Evolutionary conservation across 192 early-diverging fungal species (phyloP).

Genomic region (Mortierella antarctica): DNA sequence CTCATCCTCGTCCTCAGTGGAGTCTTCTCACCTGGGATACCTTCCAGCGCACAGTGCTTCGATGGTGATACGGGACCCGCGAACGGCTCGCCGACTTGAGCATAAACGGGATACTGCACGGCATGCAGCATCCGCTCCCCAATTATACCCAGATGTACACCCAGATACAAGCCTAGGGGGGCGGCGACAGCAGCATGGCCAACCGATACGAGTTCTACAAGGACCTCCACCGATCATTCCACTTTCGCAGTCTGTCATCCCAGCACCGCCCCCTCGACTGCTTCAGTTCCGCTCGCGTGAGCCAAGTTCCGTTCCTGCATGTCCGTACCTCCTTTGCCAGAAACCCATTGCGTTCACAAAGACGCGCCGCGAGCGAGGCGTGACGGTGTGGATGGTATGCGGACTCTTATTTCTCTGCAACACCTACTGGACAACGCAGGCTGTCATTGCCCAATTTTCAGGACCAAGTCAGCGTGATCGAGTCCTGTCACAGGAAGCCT

Average conservation of each 20-base stretch:
- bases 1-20: constrained; percentile 1
- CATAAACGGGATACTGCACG: constrained; percentile 25
- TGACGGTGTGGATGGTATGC: constrained; percentile 44
- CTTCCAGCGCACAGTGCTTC: background rate
- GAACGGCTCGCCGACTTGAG: constrained; percentile 21
- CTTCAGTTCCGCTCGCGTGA: constrained; percentile 39
- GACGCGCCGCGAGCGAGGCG: constrained; percentile 43
- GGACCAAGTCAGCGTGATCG: constrained; percentile 3
- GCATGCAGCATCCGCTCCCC: constrained; percentile 22
- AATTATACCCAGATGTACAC: constrained; percentile 7
- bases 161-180: background rate
- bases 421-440: constrained; percentile 48
- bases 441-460: constrained; percentile 25
- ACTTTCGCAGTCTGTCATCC: constrained; percentile 20
- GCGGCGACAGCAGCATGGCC: background rate
- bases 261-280: constrained; percentile 41
- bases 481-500: background rate
- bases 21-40: background rate
- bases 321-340: constrained; percentile 39
- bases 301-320: constrained; percentile 34
- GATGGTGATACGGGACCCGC: background rate
- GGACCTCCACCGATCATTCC: background rate
- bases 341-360: constrained; percentile 38
- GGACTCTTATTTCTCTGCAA: constrained; percentile 48
- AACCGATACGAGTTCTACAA: background rate